These are phyloP conservation scores for Xylariaceae sp. DNA, from an alignment of 2,329 filamentous ascomycete species.

Conservation along the genomic window DNA sequence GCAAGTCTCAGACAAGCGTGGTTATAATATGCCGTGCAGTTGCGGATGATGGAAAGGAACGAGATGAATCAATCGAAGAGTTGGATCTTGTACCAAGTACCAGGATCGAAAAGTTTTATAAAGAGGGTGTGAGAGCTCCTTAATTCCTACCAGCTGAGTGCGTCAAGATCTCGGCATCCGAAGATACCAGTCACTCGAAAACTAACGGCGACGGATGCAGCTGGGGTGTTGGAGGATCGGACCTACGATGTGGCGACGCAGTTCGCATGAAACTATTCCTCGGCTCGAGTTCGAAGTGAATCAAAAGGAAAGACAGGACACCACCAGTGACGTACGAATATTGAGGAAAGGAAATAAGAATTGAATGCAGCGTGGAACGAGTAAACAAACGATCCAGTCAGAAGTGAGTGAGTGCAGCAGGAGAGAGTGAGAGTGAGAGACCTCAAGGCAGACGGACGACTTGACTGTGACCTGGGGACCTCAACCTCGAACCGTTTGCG, in stretches of 20 bases:
- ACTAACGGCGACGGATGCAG: conserved; percentile 5
- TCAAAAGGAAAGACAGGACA: conserved; percentile 8
- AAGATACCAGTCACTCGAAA: not conserved
- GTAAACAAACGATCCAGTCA: conserved; percentile 10
- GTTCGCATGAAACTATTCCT: conserved; percentile 12
- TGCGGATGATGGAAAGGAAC: not conserved
- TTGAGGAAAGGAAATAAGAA: not conserved
- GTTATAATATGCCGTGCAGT: conserved; percentile 2
- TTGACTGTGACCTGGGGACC: too few relatives aligned
- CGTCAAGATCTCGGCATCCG: conserved; percentile 15
- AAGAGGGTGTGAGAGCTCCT: not conserved
- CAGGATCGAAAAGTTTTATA: conserved; percentile 8
- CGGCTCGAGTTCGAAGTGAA: conserved; percentile 3
- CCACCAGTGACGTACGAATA: conserved; percentile 14
- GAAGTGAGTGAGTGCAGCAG: not conserved
- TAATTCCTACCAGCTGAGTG: conserved; percentile 3
- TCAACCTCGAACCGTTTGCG: not conserved
- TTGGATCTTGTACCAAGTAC: not conserved
- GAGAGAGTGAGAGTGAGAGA: not conserved
- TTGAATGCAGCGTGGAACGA: conserved; percentile 2
- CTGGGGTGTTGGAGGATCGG: conserved; percentile 11
- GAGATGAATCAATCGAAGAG: not conserved
- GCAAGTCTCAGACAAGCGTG: conserved; percentile 17
- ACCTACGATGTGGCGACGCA: not conserved
- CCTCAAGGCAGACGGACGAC: not conserved